Evolutionary conservation across 1,284 basidiomycete species (phyloP), one percentile per base, ranked within the genome.

Genomic region (Ganoderma leucocontextum): DNA sequence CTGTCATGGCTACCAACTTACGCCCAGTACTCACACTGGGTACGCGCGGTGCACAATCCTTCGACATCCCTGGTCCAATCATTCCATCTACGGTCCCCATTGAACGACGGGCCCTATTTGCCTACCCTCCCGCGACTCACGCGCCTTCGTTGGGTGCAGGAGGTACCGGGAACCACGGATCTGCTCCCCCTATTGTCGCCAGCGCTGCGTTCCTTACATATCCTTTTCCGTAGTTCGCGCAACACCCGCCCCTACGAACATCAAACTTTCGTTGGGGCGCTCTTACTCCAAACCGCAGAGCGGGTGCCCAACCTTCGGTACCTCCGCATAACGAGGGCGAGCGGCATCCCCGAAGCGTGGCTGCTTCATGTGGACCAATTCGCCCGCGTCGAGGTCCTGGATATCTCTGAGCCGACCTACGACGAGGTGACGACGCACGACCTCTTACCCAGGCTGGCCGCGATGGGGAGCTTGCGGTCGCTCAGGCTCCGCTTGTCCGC

Each of bases 251-350:
- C n/a, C 35, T 35, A 22, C 44, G 35, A 41, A 22, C 35, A 47
- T 41, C 49, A 41, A 38, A 36, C 12, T 8, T 62, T 55, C 41
- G 55, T 66, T 44, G 61, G 63, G 35, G n/a, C 35, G 52, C 60
- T 66, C 33, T n/a, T 66, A 17, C 15, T 41, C n/a, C 19, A 25
- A 6, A 42, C 33, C 6, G 47, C 65, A 1, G 55, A 38, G 19
- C 10, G 25, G 4, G 65, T 61, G 19, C 65, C 61, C 5, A 38
- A 42, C 17, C 44, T 66, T 3, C 52, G 15, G n/a, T 66, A 66
- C 55, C 53, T 66, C 13, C 65, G 65, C n/a, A 59, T 62, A 25
- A 66, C 65, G 7, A 61, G 61, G 17, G 47, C 53, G 6, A 62
- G 29, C 55, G 53, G 65, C 5, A 63, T 66, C 22, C 61, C 39